These are phyloP conservation scores for Aureobasidium sp. DNA, from an alignment of 2,329 filamentous ascomycete species.

Conservation along the genomic window DNA sequence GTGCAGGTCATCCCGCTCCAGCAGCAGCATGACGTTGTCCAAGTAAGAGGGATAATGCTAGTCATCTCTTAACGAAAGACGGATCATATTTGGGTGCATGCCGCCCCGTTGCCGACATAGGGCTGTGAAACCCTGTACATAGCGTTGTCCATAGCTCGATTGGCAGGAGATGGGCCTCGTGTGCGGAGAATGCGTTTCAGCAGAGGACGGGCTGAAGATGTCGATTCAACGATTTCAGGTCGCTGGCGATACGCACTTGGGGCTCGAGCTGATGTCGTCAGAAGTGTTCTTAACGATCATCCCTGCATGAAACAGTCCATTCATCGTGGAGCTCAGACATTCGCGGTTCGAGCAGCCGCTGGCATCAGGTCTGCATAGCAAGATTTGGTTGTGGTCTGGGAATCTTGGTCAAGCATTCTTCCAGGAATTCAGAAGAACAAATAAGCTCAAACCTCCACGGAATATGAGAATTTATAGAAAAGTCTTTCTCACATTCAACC, in stretches of 20 bases:
- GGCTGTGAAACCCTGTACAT: background rate
- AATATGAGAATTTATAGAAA: background rate
- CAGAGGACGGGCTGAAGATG: background rate
- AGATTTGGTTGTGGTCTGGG: background rate
- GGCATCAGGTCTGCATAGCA: background rate
- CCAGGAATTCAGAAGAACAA: background rate
- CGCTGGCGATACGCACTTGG: background rate
- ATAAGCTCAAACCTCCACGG: background rate
- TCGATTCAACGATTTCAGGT: background rate
- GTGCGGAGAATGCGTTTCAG: background rate
- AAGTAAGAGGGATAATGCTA: background rate
- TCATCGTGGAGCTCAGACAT: background rate
- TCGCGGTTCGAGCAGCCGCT: background rate
- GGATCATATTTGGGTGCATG: background rate
- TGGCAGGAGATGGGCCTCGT: background rate
- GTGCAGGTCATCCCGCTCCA: background rate
- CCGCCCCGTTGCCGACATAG: background rate
- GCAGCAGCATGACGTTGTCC: conserved; percentile 8
- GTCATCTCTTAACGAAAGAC: background rate
- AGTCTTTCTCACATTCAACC: background rate
- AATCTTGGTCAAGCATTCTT: background rate
- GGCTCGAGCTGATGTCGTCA: background rate
- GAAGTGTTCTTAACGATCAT: background rate
- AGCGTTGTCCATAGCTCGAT: background rate
- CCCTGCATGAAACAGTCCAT: conserved; percentile 4